Conservation (phyloP, 1,139 yeast genomes). For the Hyphopichia burtonii region DNA sequence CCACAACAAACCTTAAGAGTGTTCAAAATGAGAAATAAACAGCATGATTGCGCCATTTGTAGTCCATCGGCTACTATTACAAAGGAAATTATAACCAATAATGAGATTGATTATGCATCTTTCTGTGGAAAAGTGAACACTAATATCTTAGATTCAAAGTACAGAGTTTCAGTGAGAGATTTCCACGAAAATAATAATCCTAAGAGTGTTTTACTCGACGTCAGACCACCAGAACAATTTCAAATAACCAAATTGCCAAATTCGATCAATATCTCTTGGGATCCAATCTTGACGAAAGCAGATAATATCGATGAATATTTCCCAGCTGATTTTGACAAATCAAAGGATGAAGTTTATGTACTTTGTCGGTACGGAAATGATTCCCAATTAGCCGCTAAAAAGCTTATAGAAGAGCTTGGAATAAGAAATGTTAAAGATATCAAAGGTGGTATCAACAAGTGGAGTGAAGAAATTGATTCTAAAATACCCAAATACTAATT, state of each 20-base stretch:
- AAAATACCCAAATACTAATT: constrained; percentile 58
- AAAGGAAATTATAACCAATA: constrained; percentile 40
- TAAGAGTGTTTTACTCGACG: constrained; percentile 57
- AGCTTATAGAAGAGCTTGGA: constrained; percentile 51
- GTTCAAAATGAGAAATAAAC: constrained; percentile 77
- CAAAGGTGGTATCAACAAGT: constrained; percentile 72
- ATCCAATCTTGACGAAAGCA: constrained; percentile 38
- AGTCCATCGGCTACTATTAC: constrained; percentile 54
- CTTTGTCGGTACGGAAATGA: constrained; percentile 91
- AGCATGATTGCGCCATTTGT: constrained; percentile 63
- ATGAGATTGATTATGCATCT: constrained; percentile 57
- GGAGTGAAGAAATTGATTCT: constrained; percentile 64
- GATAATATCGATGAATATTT: constrained; percentile 23
- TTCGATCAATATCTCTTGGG: constrained; percentile 66
- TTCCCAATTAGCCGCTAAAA: constrained; percentile 72
- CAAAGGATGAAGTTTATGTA: constrained; percentile 33
- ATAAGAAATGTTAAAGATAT: constrained; percentile 60
- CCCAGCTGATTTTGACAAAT: constrained; percentile 22
- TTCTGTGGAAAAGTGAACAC: constrained; percentile 71
- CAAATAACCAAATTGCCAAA: constrained; percentile 60
- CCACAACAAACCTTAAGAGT: constrained; percentile 68
- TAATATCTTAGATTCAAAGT: constrained; percentile 36
- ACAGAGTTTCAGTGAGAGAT: constrained; percentile 51
- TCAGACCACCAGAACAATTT: constrained; percentile 77
- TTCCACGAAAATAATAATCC: constrained; percentile 19